Conservation (phyloP, 1,284 basidiomycete genomes). For the Polyporus tsugae region DNA sequence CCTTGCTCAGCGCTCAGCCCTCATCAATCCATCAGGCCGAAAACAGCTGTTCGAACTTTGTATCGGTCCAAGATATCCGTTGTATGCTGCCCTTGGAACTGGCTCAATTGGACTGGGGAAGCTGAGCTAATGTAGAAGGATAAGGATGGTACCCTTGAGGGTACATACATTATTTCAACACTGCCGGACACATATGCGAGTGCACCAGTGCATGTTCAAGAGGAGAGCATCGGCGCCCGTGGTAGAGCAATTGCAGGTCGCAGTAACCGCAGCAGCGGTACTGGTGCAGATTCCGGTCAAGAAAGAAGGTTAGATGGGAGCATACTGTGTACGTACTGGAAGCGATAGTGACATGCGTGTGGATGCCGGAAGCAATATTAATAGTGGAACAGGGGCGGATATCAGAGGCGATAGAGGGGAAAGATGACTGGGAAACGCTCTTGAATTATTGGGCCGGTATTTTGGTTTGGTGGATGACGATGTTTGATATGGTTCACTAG, state of each 20-base stretch:
- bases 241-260: neutral
- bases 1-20: too few relatives aligned
- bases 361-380: neutral
- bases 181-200: too few relatives aligned
- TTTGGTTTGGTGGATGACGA: neutral
- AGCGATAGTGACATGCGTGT: neutral
- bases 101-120: too few relatives aligned
- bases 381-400: neutral
- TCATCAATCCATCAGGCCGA: too few relatives aligned
- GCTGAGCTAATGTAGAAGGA: too few relatives aligned
- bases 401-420: neutral
- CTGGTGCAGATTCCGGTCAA: neutral
- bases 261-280: neutral
- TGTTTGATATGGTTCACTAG: neutral
- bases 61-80: too few relatives aligned
- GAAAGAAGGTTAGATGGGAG: neutral
- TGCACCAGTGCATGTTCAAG: too few relatives aligned
- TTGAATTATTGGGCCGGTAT: neutral
- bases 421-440: neutral
- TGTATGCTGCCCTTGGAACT: too few relatives aligned
- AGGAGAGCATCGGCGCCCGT: neutral
- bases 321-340: neutral
- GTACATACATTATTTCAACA: too few relatives aligned
- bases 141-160: too few relatives aligned
- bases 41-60: too few relatives aligned